Evolutionary conservation across 139 green algal species (phyloP).

Genomic region (Closterium sp.): DNA sequence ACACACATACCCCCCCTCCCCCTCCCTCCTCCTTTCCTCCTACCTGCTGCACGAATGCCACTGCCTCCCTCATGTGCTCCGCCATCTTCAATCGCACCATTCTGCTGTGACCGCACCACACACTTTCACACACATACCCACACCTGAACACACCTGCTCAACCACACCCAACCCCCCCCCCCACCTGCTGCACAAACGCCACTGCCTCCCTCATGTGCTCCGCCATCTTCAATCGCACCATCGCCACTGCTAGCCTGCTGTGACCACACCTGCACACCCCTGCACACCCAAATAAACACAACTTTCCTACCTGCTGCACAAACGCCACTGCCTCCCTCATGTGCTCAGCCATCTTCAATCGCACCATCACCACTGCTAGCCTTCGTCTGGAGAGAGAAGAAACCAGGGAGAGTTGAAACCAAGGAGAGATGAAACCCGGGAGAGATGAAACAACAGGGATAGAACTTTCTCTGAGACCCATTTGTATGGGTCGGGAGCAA

Average conservation of each 20-base stretch:
- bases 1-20: background rate
- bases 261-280: too few species aligned
- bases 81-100: constrained; percentile 82
- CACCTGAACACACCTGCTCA: too few species aligned
- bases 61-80: constrained; percentile 86
- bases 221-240: constrained; percentile 77
- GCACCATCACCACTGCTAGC: background rate
- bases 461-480: too few species aligned
- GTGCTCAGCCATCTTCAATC: constrained; percentile 88
- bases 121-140: too few species aligned
- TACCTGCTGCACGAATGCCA: constrained; percentile 78
- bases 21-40: constrained; percentile 44
- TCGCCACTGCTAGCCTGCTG: background rate
- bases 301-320: constrained; percentile 75
- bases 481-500: too few species aligned
- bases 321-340: constrained; percentile 89
- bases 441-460: background rate
- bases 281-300: too few species aligned
- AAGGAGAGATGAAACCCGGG: background rate
- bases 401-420: background rate
- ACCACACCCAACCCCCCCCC: background rate
- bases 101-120: too few species aligned
- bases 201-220: too few species aligned
- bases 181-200: constrained; percentile 89
- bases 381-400: background rate